Percentiles rank a stretch among this genome's conserved stretches.
Conservation (phyloP, 306 rosid species). For the Cyamopsis tetragonoloba region DNA sequence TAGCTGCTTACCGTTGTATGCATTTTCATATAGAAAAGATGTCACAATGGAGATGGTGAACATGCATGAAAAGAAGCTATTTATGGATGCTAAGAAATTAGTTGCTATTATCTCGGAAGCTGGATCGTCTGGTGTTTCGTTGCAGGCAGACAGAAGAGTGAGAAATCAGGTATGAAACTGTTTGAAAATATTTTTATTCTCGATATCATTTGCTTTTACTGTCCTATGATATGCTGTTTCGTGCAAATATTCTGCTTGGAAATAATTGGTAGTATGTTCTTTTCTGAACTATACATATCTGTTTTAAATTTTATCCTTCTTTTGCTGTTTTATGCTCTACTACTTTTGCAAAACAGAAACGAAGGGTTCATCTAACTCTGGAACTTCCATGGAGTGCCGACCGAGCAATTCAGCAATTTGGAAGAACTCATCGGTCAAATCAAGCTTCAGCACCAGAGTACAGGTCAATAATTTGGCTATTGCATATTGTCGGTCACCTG, state of each 20-base stretch:
- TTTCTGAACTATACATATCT: background rate
- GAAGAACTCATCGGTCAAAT: slow-evolving; percentile 97
- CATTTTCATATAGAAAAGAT: slow-evolving; percentile 55
- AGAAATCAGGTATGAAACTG: slow-evolving; percentile 59
- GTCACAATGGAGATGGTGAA: slow-evolving; percentile 89
- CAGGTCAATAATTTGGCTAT: slow-evolving; percentile 48
- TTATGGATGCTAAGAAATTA: slow-evolving; percentile 81
- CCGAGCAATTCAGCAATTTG: slow-evolving; percentile 91
- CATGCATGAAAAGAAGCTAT: slow-evolving; percentile 90
- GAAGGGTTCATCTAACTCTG: slow-evolving; percentile 85
- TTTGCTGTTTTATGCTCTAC: slow-evolving; percentile 13
- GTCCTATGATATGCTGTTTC: background rate
- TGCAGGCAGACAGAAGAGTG: slow-evolving; percentile 93
- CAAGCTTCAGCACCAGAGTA: slow-evolving; percentile 96
- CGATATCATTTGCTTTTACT: background rate
- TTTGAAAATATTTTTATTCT: background rate
- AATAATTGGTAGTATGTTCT: background rate
- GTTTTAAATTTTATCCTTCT: background rate
- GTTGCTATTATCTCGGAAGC: slow-evolving; percentile 92
- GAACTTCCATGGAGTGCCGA: slow-evolving; percentile 99
- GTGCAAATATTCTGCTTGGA: background rate
- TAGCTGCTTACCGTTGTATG: slow-evolving; percentile 3
- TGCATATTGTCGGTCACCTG: background rate
- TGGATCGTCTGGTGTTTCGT: slow-evolving; percentile 90
- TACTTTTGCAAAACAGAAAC: slow-evolving; percentile 46